Evolutionary conservation across 305 asterid genomes (phyloP).

Genomic region (Petunia hybrid): DNA sequence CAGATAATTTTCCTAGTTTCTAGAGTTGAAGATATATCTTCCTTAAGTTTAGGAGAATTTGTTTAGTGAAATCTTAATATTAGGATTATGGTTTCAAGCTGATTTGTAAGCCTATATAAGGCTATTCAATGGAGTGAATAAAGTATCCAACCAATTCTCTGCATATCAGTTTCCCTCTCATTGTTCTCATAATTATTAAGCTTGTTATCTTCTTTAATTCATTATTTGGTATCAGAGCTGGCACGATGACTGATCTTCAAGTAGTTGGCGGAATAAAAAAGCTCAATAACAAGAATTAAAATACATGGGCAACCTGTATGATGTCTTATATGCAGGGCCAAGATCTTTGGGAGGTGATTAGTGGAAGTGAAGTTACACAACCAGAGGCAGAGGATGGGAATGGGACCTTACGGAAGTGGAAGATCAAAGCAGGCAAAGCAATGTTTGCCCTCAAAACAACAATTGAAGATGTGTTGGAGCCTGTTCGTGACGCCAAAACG

Average conservation of each 20-base stretch:
- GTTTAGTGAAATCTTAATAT: too few relatives aligned
- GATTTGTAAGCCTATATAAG: too few relatives aligned
- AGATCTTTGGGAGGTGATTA: conserved; percentile 4
- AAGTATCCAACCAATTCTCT: too few relatives aligned
- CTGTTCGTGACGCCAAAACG: not conserved
- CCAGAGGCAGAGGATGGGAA: not conserved
- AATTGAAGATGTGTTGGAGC: conserved; percentile 21
- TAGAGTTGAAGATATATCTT: not conserved
- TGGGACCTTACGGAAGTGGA: not conserved
- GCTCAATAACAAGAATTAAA: not conserved
- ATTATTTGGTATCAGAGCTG: not conserved
- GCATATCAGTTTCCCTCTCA: too few relatives aligned
- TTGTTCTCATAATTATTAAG: too few relatives aligned
- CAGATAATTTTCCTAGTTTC: not conserved
- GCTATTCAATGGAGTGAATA: too few relatives aligned
- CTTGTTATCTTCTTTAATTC: conserved; percentile 1
- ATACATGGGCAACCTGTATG: not conserved
- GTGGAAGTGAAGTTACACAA: not conserved
- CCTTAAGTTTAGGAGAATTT: not conserved
- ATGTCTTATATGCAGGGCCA: conserved; percentile 3
- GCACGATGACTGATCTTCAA: not conserved
- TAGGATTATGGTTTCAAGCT: too few relatives aligned
- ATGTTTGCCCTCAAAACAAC: not conserved
- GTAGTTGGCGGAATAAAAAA: not conserved
- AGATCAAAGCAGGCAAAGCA: not conserved